These are phyloP conservation scores for Lophiotrema nucula DNA, from an alignment of 495 filamentous ascomycete species.

Conservation along the genomic window DNA sequence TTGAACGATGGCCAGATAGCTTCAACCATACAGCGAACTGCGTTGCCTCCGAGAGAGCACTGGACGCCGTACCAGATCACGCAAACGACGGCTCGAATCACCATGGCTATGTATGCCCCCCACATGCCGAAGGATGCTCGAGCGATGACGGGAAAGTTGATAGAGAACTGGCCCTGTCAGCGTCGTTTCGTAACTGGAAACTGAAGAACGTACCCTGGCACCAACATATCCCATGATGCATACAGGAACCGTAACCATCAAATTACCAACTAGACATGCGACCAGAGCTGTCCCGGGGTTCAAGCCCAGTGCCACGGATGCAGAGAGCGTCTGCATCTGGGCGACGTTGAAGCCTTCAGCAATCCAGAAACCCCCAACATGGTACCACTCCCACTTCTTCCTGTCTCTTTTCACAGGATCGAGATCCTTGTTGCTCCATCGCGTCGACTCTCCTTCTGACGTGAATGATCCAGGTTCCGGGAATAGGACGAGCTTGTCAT, in stretches of 20 bases:
- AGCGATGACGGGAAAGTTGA: too few species aligned
- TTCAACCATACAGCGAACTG: too few species aligned
- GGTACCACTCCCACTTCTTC: slow-evolving; percentile 31
- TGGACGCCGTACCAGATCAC: too few species aligned
- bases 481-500: slow-evolving; percentile 5
- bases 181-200: too few species aligned
- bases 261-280: slow-evolving; percentile 21
- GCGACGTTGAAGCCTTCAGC: slow-evolving; percentile 26
- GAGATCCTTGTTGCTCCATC: slow-evolving; percentile 23
- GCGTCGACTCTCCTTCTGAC: slow-evolving; percentile 9
- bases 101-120: too few species aligned
- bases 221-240: slow-evolving; percentile 12
- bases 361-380: slow-evolving; percentile 29
- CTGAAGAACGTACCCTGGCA: too few species aligned
- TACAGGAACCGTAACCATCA: slow-evolving; percentile 13
- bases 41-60: too few species aligned
- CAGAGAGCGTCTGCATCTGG: slow-evolving; percentile 11
- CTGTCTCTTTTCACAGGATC: slow-evolving; percentile 22
- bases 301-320: slow-evolving; percentile 14
- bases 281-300: slow-evolving; percentile 21
- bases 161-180: too few species aligned
- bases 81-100: too few species aligned
- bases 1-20: slow-evolving; percentile 17
- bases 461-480: slow-evolving; percentile 22
- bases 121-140: too few species aligned